phyloP scores from a whole-genome alignment of 2,329 filamentous ascomycete genomes.

The Alternaria viburni region DNA sequence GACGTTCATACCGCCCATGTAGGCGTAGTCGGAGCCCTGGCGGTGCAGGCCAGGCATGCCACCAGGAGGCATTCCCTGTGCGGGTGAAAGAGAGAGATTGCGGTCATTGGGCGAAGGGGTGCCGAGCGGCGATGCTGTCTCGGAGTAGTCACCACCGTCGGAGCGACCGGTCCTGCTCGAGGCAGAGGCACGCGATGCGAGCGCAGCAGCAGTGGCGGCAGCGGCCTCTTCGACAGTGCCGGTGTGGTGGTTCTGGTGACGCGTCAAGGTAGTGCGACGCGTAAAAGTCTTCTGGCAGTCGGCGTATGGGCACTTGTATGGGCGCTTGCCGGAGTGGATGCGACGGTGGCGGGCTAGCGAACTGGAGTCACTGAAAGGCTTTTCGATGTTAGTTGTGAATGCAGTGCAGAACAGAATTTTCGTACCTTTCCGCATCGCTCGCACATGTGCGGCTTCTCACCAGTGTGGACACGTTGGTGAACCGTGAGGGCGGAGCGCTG shows the following conservation, averaged over 20 bases:
- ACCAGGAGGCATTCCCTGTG: conserved; percentile 69
- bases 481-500: conserved; percentile 95
- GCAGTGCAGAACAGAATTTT: background rate
- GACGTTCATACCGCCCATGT: conserved; percentile 78
- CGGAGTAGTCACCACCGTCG: conserved; percentile 74
- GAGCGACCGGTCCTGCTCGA: conserved; percentile 64
- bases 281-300: conserved; percentile 99
- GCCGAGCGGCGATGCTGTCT: conserved; percentile 74
- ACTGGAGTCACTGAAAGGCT: conserved; percentile 97
- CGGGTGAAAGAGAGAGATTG: conserved; percentile 79
- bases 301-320: conserved; percentile 96
- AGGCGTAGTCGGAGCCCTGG: conserved; percentile 72
- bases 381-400: conserved; percentile 31
- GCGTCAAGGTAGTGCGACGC: conserved; percentile 88
- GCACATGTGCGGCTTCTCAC: conserved; percentile 98
- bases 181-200: conserved; percentile 64
- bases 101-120: conserved; percentile 86
- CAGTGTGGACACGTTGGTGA: conserved; percentile 92
- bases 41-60: conserved; percentile 73
- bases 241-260: conserved; percentile 94
- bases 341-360: conserved; percentile 91
- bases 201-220: conserved; percentile 82
- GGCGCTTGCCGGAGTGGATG: conserved; percentile 93
- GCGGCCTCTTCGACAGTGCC: conserved; percentile 95
- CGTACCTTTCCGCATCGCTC: conserved; percentile 93